Percentiles rank a stretch among this genome's conserved stretches.
These are phyloP conservation scores for Aspergillus baeticus DNA, from an alignment of 495 filamentous ascomycete species.

Conservation along the genomic window DNA sequence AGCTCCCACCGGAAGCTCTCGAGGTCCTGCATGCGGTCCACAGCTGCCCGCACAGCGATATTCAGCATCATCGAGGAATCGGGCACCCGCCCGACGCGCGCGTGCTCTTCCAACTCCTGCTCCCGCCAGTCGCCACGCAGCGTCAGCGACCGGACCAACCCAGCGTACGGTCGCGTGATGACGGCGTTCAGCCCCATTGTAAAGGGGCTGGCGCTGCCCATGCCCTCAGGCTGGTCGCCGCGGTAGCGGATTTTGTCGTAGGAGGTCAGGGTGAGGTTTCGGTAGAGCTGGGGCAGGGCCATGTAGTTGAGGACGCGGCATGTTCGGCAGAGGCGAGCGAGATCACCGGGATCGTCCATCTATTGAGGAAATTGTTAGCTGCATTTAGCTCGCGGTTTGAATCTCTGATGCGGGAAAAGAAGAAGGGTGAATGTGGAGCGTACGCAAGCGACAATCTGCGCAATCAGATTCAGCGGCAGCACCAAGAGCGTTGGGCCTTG, in stretches of 20 bases:
- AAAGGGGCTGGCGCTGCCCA: constrained; percentile 61
- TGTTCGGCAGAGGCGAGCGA: constrained; percentile 57
- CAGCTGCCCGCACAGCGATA: constrained; percentile 54
- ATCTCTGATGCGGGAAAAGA: neutral
- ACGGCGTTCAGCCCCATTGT: constrained; percentile 61
- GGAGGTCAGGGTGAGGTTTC: constrained; percentile 53
- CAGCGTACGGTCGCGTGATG: constrained; percentile 52
- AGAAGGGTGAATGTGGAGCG: constrained; percentile 13
- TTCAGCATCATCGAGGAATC: constrained; percentile 66
- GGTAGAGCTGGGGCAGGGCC: constrained; percentile 61
- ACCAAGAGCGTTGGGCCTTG: constrained; percentile 37
- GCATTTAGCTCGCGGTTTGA: neutral
- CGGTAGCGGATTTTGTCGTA: constrained; percentile 61
- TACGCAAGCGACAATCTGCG: constrained; percentile 54
- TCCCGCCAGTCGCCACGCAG: constrained; percentile 60
- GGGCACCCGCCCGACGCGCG: constrained; percentile 56
- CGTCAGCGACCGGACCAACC: constrained; percentile 51
- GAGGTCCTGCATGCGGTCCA: constrained; percentile 58
- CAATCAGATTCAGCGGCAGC: constrained; percentile 60
- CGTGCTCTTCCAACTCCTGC: constrained; percentile 54
- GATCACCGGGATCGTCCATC: constrained; percentile 55
- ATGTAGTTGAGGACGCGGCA: constrained; percentile 66
- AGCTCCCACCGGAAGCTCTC: constrained; percentile 62
- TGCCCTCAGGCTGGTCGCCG: constrained; percentile 58
- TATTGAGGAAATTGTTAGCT: constrained; percentile 20